Percentiles rank a stretch among this genome's conserved stretches.
Conservation (phyloP, 306 rosid genomes). For the Cucurbita pepo region DNA sequence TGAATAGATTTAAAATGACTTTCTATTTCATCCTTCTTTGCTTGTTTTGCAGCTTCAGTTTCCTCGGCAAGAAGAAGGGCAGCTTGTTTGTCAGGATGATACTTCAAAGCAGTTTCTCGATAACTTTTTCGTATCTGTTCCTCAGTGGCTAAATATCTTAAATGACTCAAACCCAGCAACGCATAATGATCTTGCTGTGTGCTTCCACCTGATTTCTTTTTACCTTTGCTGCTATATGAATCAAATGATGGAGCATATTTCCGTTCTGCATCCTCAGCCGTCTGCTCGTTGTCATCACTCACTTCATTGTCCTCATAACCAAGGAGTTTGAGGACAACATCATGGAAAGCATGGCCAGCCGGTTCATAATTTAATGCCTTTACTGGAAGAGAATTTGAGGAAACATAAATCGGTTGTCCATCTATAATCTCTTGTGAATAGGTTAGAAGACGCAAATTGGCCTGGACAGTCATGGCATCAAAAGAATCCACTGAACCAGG, state of each 20-base stretch:
- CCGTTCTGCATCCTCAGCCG: conserved; percentile 46
- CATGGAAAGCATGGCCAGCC: conserved; percentile 83
- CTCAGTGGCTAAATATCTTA: conserved; percentile 90
- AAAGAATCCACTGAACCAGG: conserved; percentile 2
- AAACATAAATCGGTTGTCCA: conserved; percentile 65
- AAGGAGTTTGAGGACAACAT: conserved; percentile 52
- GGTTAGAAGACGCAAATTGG: conserved; percentile 31
- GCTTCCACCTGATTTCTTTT: conserved; percentile 73
- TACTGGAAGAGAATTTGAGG: conserved; percentile 69
- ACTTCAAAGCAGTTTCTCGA: conserved; percentile 84
- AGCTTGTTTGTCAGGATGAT: conserved; percentile 96
- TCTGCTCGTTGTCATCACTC: conserved; percentile 24
- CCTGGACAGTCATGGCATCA: conserved; percentile 30
- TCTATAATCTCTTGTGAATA: conserved; percentile 65
- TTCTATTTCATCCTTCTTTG: conserved; percentile 84
- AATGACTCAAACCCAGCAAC: conserved; percentile 69
- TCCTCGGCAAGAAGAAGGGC: conserved; percentile 67
- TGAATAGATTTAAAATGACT: conserved; percentile 75
- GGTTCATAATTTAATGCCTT: conserved; percentile 64
- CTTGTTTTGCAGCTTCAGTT: conserved; percentile 67
- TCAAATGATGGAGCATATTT: conserved; percentile 45
- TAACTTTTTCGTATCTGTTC: conserved; percentile 86
- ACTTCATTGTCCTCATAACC: conserved; percentile 44
- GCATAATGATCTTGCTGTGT: conserved; percentile 95
- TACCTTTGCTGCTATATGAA: conserved; percentile 78